These are phyloP conservation scores for Cercis canadensis DNA, from an alignment of 306 rosid species.

Conservation along the genomic window DNA sequence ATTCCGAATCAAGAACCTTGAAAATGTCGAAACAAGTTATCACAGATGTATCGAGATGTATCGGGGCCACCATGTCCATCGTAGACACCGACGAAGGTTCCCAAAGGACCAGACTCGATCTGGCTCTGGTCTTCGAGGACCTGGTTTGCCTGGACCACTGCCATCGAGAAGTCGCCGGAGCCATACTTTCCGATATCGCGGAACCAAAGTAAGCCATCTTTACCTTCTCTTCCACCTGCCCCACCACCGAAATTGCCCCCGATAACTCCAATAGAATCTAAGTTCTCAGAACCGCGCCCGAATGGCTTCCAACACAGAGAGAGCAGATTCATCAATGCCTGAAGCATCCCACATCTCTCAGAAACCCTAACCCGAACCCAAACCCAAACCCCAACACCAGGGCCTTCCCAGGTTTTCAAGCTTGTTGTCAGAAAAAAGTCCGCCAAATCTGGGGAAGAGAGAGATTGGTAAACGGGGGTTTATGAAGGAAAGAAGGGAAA, in stretches of 20 bases:
- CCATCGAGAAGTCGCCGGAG: constrained; percentile 87
- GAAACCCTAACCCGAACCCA: constrained; percentile 64
- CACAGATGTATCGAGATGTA: constrained; percentile 79
- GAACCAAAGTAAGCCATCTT: constrained; percentile 76
- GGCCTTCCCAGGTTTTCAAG: constrained; percentile 15
- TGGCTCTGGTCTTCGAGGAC: constrained; percentile 90
- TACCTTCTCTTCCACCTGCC: constrained; percentile 53
- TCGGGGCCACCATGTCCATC: constrained; percentile 95
- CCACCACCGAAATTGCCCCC: constrained; percentile 40
- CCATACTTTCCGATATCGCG: constrained; percentile 67
- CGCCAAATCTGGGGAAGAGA: constrained; percentile 33
- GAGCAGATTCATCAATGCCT: constrained; percentile 87
- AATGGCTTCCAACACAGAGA: constrained; percentile 84
- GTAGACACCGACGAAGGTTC: constrained; percentile 85
- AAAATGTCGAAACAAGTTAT: constrained; percentile 70
- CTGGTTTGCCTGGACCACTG: constrained; percentile 87
- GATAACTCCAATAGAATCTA: constrained; percentile 49
- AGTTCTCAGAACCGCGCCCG: constrained; percentile 52
- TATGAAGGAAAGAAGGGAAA: constrained; percentile 6
- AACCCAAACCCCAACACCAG: constrained; percentile 31
- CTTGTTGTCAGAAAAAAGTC: not conserved
- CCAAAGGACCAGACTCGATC: constrained; percentile 85
- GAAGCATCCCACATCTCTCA: constrained; percentile 96
- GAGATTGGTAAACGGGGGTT: constrained; percentile 29
- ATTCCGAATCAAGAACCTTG: constrained; percentile 60